Base-by-base conservation (phyloP, 2,329 filamentous ascomycete species). In the Colletotrichum eleusines region DNA sequence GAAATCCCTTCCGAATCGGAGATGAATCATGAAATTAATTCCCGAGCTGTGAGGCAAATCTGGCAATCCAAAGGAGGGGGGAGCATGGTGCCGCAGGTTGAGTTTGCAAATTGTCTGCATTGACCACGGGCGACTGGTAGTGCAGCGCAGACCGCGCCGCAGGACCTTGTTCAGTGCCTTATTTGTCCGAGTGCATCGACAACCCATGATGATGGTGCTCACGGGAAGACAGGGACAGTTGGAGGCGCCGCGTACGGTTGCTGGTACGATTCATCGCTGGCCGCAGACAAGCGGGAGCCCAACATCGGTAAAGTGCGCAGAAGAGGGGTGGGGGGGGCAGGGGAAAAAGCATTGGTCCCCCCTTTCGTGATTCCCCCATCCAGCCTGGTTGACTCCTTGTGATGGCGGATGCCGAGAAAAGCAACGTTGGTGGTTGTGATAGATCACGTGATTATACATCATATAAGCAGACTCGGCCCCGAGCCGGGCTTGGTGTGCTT, bases 371-470 rank as follows among this genome's bases (percentile, higher is more conserved):
- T 63, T 59, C 64, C 69, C 69, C 59, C 69, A 63, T 63, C 38
- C 31, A 63, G 44, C 46, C 28, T 65, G 51, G 69, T 69, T 69
- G 64, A 59, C 46, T 71, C 53, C 31, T 69, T 71, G 58, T 26
- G 69, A 71, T 71, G 58, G 64, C 69, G 46, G 65, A 68, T 60
- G 69, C 58, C 69, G 54, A 58, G 65, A 69, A 61, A 67, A 53
- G 59, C 48, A 59, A 71, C 69, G 60, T 54, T 63, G 60, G 59
- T 62, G 46, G 68, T 71, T 68, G 68, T 51, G 51, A 58, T 33
- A 9, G 33, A 16, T 12, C 65, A 61, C 57, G 64, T 62, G 46
- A n/a, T 54, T 6, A 1, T 0, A 4, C 16, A n/a, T 71, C 60
- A 69, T 23, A 16, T 71, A 71, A 71, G 58, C 64, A 23, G 23